phyloP scores from a whole-genome alignment of 73 alveolate genomes.

The Loxodes magnus region DNA sequence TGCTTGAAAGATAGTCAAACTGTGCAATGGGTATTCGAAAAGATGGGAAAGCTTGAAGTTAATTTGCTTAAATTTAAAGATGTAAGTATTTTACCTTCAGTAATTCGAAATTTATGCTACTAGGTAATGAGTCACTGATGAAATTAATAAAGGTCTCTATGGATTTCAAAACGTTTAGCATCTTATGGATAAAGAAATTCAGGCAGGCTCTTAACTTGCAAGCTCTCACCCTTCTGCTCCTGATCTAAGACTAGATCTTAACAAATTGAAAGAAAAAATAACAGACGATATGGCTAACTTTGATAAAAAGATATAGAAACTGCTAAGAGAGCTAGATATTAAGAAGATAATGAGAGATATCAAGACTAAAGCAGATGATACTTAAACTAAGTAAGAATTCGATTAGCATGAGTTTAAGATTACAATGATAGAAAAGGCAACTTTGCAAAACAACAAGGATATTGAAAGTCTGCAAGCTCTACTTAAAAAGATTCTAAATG shows the following conservation, averaged over 20 bases:
- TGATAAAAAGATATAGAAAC: conserved; percentile 1
- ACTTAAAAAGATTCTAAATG: not conserved
- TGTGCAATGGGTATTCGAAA: too few relatives aligned
- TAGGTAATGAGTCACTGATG: not conserved
- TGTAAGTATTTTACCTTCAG: too few relatives aligned
- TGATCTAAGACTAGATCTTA: not conserved
- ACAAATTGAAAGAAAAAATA: conserved; percentile 4
- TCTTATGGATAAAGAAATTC: not conserved
- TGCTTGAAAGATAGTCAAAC: too few relatives aligned
- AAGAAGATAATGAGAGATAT: not conserved
- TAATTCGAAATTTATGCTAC: too few relatives aligned
- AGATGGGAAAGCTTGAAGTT: too few relatives aligned
- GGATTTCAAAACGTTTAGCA: not conserved
- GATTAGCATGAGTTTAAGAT: not conserved
- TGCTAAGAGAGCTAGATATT: not conserved
- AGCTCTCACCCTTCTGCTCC: not conserved
- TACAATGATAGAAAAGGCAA: not conserved
- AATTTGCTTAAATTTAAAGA: too few relatives aligned
- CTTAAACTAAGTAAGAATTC: not conserved
- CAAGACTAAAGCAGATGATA: conserved; percentile 8
- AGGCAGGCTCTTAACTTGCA: not conserved
- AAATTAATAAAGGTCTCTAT: not conserved
- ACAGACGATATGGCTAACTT: conserved; percentile 6
- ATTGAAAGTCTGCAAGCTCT: not conserved
- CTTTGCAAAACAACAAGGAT: not conserved